phyloP scores from a whole-genome alignment of 2,329 filamentous ascomycete species.

The Venturia asperata region DNA sequence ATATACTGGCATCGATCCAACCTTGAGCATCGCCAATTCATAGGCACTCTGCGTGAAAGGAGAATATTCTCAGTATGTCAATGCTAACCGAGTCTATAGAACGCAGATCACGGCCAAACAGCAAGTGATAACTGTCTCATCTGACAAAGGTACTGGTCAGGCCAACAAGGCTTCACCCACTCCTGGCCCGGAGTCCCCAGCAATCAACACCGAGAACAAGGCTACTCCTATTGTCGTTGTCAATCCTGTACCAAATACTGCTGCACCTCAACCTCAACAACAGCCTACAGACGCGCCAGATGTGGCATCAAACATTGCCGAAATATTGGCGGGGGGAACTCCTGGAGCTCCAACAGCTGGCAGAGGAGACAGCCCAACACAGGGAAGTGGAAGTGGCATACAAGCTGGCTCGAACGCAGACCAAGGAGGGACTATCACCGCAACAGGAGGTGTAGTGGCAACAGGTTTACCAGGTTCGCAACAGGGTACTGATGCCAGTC shows the following conservation, averaged over 20 bases:
- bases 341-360: not conserved
- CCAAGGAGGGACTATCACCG: not conserved
- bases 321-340: conserved; percentile 1
- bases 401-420: not conserved
- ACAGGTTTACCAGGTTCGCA: not conserved
- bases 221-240: not conserved
- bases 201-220: not conserved
- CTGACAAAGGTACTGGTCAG: not conserved
- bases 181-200: not conserved
- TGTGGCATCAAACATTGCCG: not conserved
- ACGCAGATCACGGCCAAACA: not conserved
- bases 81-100: not conserved
- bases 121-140: not conserved
- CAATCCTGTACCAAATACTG: not conserved
- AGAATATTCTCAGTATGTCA: not conserved
- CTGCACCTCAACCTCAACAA: not conserved
- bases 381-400: not conserved
- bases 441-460: not conserved
- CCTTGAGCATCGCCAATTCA: no score
- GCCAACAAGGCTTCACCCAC: not conserved
- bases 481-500: not conserved
- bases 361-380: not conserved
- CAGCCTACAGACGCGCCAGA: conserved; percentile 3
- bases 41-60: not conserved
- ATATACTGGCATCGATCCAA: no score